These are phyloP conservation scores for Saccharum spontaneum DNA, from an alignment of 176 grass and related monocot genomes.

Conservation along the genomic window DNA sequence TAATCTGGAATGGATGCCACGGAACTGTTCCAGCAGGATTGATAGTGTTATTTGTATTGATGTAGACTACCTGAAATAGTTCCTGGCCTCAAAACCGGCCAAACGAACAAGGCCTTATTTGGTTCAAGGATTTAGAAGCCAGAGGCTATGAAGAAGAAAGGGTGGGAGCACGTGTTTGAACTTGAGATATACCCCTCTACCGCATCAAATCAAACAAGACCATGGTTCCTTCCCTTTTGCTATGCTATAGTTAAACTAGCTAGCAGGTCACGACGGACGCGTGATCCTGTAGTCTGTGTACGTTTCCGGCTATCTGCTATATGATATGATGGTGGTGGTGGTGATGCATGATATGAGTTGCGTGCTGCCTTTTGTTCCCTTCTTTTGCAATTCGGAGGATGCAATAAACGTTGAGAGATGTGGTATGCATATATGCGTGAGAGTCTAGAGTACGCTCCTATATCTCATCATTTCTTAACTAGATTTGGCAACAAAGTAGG, in stretches of 20 bases:
- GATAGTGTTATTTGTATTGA: too few species aligned
- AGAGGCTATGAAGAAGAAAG: background rate
- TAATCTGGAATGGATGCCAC: too few species aligned
- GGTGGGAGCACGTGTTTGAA: background rate
- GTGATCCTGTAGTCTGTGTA: constrained; percentile 10
- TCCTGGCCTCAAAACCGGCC: too few species aligned
- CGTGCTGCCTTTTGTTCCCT: background rate
- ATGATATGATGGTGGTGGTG: background rate
- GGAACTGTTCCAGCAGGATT: too few species aligned
- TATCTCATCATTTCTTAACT: background rate
- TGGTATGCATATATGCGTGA: background rate
- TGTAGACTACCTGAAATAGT: too few species aligned
- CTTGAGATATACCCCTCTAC: background rate
- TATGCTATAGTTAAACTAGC: background rate
- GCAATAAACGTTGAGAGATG: background rate
- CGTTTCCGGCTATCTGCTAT: background rate
- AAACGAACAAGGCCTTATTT: background rate
- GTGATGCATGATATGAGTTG: constrained; percentile 1
- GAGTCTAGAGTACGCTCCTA: background rate
- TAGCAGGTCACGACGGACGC: background rate
- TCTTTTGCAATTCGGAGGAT: background rate
- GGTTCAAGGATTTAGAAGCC: background rate
- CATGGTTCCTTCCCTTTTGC: background rate
- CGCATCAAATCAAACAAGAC: background rate
- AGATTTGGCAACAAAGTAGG: background rate